phyloP scores from a whole-genome alignment of 441 rosid species.

The Omphalea diandra region DNA sequence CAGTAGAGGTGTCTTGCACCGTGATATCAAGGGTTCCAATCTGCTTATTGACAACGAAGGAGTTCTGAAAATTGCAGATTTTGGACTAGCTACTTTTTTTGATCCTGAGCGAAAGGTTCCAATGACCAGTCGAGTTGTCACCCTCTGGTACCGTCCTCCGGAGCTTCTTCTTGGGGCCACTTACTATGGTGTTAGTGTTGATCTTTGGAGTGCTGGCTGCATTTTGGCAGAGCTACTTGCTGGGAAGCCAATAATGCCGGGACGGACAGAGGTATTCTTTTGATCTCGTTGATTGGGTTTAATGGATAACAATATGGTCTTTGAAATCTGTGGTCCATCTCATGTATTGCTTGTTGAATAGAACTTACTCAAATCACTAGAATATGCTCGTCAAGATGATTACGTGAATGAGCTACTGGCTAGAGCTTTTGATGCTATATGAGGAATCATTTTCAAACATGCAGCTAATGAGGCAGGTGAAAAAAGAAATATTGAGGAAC shows the following conservation, averaged over 20 bases:
- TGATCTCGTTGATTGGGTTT: not conserved
- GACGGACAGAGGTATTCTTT: conserved; percentile 72
- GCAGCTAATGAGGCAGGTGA: conserved; percentile 3
- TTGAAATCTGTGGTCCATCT: conserved; percentile 10
- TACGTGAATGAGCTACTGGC: not conserved
- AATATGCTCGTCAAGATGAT: conserved; percentile 3
- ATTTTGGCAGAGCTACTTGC: conserved; percentile 88
- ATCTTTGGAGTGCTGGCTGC: conserved; percentile 98
- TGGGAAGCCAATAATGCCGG: conserved; percentile 92
- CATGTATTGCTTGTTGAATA: conserved; percentile 12
- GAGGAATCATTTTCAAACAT: conserved; percentile 7
- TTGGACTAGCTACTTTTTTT: conserved; percentile 81
- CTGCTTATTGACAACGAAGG: conserved; percentile 77
- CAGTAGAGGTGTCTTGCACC: conserved; percentile 72
- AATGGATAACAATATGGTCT: not conserved
- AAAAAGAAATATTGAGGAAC: not conserved
- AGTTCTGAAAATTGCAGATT: conserved; percentile 80
- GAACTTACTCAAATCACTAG: not conserved
- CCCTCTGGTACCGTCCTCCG: conserved; percentile 94
- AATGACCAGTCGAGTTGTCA: conserved; percentile 89
- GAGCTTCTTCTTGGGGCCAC: conserved; percentile 95
- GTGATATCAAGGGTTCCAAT: conserved; percentile 96
- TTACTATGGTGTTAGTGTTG: conserved; percentile 66
- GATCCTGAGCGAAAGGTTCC: conserved; percentile 59
- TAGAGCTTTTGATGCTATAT: conserved; percentile 16